Evolutionary conservation across 257 asterid genomes (phyloP).

Genomic region (Capsicum chinense): DNA sequence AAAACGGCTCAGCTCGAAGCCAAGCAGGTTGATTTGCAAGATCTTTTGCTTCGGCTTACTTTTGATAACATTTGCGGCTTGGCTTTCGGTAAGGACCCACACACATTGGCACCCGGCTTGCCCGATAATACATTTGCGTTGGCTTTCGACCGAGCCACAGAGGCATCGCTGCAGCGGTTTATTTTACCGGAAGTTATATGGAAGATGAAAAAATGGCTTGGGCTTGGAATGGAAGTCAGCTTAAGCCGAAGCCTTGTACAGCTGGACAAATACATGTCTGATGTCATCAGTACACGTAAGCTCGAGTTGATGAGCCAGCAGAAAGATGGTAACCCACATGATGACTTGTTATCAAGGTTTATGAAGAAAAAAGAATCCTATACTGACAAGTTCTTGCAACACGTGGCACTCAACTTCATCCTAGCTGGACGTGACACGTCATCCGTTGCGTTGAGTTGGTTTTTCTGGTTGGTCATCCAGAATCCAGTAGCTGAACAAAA

Average conservation of each 20-base stretch:
- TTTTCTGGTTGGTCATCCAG: conserved; percentile 80
- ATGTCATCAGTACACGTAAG: conserved; percentile 67
- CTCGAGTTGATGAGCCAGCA: conserved; percentile 63
- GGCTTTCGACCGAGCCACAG: conserved; percentile 91
- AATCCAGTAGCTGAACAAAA: conserved; percentile 65
- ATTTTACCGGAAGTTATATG: conserved; percentile 79
- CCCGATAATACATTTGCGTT: conserved; percentile 74
- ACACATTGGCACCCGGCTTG: conserved; percentile 67
- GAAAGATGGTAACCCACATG: conserved; percentile 61
- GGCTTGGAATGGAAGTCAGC: conserved; percentile 86
- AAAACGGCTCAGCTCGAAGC: conserved; percentile 57
- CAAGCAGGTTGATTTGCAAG: conserved; percentile 78
- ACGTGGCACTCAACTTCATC: conserved; percentile 92
- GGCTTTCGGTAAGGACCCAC: conserved; percentile 91
- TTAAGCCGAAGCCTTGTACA: conserved; percentile 75
- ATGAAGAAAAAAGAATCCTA: conserved; percentile 87
- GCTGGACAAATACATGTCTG: conserved; percentile 69
- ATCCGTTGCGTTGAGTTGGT: conserved; percentile 91
- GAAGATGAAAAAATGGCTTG: conserved; percentile 85
- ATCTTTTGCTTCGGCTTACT: conserved; percentile 82
- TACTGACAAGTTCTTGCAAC: conserved; percentile 68
- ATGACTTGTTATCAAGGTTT: conserved; percentile 81
- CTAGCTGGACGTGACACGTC: conserved; percentile 98
- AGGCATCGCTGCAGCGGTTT: conserved; percentile 82
- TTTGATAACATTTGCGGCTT: conserved; percentile 91